phyloP scores from a whole-genome alignment of 2,329 filamentous ascomycete genomes.

The Pseudocercospora fuligena region DNA sequence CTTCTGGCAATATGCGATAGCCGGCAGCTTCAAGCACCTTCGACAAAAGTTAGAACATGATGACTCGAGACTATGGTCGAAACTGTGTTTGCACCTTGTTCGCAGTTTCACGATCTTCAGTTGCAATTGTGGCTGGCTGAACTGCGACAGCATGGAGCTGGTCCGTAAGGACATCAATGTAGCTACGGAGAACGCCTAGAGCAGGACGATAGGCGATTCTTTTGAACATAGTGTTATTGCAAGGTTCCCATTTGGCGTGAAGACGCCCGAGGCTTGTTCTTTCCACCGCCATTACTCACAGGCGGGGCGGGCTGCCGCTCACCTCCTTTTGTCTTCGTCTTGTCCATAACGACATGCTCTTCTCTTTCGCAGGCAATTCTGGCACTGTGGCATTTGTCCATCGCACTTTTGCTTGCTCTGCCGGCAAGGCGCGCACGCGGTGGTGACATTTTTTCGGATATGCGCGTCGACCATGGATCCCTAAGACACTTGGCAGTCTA shows the following conservation, averaged over 20 bases:
- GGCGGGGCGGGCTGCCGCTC: constrained; percentile 4
- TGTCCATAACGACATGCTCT: constrained; percentile 36
- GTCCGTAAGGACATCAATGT: background rate
- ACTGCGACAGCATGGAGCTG: background rate
- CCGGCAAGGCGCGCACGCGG: constrained; percentile 26
- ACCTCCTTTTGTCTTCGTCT: constrained; percentile 40
- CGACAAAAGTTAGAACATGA: background rate
- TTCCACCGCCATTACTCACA: background rate
- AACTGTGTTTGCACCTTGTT: background rate
- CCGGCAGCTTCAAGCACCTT: background rate
- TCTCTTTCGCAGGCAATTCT: constrained; percentile 34
- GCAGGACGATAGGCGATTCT: constrained; percentile 15
- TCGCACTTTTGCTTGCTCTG: constrained; percentile 31
- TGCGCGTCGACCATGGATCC: no score
- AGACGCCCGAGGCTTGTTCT: no score
- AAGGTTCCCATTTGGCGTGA: background rate
- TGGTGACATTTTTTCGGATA: constrained; percentile 27
- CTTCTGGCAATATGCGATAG: background rate
- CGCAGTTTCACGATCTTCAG: background rate
- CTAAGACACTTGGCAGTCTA: no score
- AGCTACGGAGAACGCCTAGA: constrained; percentile 4
- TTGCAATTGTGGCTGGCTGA: background rate
- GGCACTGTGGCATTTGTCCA: constrained; percentile 22
- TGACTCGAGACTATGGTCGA: no score
- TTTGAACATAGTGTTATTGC: background rate